Evolutionary conservation across 169 alveolate species (phyloP), one percentile per base, ranked within the genome.

Genomic region (Toxoplasma gondii): DNA sequence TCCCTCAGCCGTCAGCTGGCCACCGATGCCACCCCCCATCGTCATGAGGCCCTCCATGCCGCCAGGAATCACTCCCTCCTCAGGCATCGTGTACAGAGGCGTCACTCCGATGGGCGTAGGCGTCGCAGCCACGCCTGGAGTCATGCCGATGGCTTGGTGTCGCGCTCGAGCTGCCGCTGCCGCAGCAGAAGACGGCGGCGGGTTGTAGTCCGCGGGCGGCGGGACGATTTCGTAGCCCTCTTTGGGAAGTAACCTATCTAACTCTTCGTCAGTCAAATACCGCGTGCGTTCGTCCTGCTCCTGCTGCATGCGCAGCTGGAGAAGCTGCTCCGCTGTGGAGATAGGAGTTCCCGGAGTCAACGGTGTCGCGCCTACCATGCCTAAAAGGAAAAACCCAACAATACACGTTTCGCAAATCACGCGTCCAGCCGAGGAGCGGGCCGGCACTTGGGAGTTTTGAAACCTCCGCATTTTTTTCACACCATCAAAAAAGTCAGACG

Each of bases 221-320:
- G 96, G 93, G 43, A 98, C 98, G 36, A 98, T 96, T 92, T 98
- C 99, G 93, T 97, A 98, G 12, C 99, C 99, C 87, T 97, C 99
- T 43, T 88, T 78, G 31, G 99, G 99, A 36, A 99, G 96, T 43
- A 99, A 95, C 64, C 98, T 97, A 88, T 98, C 99, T 54, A 98
- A 96, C 94, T 99, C 99, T 94, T 98, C 99, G 96, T 99, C 99
- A 0, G 99, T 98, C 95, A 97, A 49, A 45, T 95, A 96, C 41
- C 96, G 91, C 41, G 96, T 96, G 24, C 97, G 93, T 94, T 93
- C 97, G 74, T 95, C 96, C 49, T 95, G 54, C 90, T 96, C 98
- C 43, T 92, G 93, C 92, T 92, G 96, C 88, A 95, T 92, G 36
- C 95, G 95, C 81, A 95, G 82, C 67, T 90, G 94, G 39, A 90